phyloP scores from a whole-genome alignment of 1,284 basidiomycete genomes.

The Takashimella tepidaria region DNA sequence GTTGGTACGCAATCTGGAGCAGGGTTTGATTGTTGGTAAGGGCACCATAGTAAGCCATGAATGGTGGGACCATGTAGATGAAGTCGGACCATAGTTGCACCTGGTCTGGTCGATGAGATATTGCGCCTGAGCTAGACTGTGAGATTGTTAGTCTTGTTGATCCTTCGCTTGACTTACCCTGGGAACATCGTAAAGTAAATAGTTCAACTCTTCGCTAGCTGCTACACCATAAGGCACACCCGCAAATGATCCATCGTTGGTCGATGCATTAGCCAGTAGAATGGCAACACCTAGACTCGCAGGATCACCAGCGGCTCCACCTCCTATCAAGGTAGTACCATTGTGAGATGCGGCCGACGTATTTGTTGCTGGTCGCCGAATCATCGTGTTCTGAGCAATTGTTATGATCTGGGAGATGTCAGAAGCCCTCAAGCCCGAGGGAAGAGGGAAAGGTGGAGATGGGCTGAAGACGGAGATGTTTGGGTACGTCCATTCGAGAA shows the following conservation, averaged over 20 bases:
- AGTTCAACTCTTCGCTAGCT: slow-evolving; percentile 66
- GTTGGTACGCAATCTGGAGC: slow-evolving; percentile 65
- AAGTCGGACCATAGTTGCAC: slow-evolving; percentile 54
- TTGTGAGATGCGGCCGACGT: slow-evolving; percentile 55
- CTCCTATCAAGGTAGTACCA: slow-evolving; percentile 46
- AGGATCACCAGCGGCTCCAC: slow-evolving; percentile 72
- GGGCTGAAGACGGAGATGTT: slow-evolving; percentile 59
- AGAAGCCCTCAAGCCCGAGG: slow-evolving; percentile 47
- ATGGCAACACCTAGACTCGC: slow-evolving; percentile 74
- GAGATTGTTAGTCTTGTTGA: background rate
- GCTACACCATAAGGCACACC: slow-evolving; percentile 61
- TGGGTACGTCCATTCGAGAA: slow-evolving; percentile 63
- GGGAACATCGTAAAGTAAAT: slow-evolving; percentile 62
- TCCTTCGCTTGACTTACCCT: slow-evolving; percentile 28
- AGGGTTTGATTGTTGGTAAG: slow-evolving; percentile 62
- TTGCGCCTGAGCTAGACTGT: slow-evolving; percentile 65
- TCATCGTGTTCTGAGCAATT: slow-evolving; percentile 50
- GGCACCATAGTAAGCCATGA: slow-evolving; percentile 82
- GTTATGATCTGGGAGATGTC: slow-evolving; percentile 53
- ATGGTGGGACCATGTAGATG: slow-evolving; percentile 69
- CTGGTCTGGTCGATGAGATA: slow-evolving; percentile 58
- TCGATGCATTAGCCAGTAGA: slow-evolving; percentile 56
- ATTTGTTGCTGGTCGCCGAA: slow-evolving; percentile 34
- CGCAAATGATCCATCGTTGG: slow-evolving; percentile 26
- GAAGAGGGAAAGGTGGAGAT: slow-evolving; percentile 26